Percentiles rank a stretch among this genome's conserved stretches.
Conservation (phyloP, 352 stramenopile genomes). For the Pythium brachiatum region DNA sequence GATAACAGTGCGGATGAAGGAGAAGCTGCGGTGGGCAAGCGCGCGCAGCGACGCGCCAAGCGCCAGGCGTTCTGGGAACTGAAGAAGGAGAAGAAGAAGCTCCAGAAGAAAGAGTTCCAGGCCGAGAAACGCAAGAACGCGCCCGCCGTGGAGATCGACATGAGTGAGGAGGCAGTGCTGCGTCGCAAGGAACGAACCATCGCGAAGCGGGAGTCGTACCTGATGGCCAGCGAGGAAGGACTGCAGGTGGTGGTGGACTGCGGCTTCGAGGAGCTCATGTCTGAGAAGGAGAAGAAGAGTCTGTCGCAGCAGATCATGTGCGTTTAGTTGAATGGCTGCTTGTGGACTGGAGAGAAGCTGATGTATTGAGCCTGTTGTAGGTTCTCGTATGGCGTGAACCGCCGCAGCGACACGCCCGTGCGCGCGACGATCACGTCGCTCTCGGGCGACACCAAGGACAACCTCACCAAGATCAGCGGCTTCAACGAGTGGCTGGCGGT, state of each 20-base stretch:
- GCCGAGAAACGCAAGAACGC: constrained; percentile 36
- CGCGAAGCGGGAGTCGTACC: constrained; percentile 69
- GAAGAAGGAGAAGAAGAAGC: constrained; percentile 87
- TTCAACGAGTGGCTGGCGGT: constrained; percentile 84
- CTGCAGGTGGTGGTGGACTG: constrained; percentile 91
- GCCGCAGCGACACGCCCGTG: constrained; percentile 47
- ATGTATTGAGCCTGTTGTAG: constrained; percentile 23
- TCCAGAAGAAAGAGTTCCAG: constrained; percentile 44
- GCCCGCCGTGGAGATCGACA: constrained; percentile 59
- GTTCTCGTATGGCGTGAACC: constrained; percentile 84
- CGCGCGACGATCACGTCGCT: constrained; percentile 71
- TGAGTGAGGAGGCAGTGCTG: constrained; percentile 73
- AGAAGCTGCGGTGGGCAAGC: constrained; percentile 39
- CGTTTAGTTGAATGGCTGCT: constrained; percentile 40
- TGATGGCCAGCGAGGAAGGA: constrained; percentile 84
- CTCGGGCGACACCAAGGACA: constrained; percentile 64
- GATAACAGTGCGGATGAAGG: neutral
- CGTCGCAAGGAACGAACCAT: constrained; percentile 54
- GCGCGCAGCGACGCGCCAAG: constrained; percentile 57
- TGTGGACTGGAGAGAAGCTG: constrained; percentile 7
- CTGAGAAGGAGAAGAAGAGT: constrained; percentile 90
- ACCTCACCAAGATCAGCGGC: constrained; percentile 89
- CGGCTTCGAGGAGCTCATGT: constrained; percentile 93
- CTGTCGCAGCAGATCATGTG: constrained; percentile 94
- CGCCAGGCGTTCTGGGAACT: constrained; percentile 65